Conservation (phyloP, 768 basidiomycete species). For the Dacryopinax primogenitus region DNA sequence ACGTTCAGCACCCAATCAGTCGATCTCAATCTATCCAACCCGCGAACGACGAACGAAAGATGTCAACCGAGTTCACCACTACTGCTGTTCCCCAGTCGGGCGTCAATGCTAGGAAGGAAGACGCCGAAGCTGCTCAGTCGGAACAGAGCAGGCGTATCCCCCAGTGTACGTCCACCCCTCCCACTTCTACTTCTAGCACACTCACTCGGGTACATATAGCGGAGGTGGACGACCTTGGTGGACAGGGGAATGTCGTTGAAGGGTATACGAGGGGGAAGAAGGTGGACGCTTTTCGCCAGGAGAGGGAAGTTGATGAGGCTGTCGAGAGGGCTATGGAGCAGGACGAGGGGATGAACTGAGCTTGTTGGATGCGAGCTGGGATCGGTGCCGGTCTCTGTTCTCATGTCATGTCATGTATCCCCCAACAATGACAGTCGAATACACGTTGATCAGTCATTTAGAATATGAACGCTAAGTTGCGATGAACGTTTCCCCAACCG, state of each 20-base stretch:
- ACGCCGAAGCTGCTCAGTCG: not conserved
- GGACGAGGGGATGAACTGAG: not conserved
- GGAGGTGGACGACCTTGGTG: not conserved
- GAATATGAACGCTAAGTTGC: too few species aligned
- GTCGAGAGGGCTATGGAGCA: not conserved
- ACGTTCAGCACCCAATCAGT: too few species aligned
- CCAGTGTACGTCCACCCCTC: not conserved
- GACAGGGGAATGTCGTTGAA: not conserved
- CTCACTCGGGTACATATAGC: not conserved
- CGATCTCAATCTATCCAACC: too few species aligned
- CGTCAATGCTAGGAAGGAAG: not conserved
- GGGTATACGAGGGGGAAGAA: constrained; percentile 6
- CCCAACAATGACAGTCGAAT: too few species aligned
- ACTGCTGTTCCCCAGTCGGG: not conserved
- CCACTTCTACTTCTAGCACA: not conserved
- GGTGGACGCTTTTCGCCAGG: not conserved
- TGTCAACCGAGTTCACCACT: not conserved
- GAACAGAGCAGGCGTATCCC: not conserved
- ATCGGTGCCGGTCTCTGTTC: too few species aligned
- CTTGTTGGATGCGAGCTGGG: too few species aligned
- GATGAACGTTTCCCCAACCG: too few species aligned
- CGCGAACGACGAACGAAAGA: too few species aligned
- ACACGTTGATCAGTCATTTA: too few species aligned
- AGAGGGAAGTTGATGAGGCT: not conserved
- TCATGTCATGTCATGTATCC: too few species aligned